Evolutionary conservation across 768 basidiomycete species (phyloP).

Genomic region (Asterophora lycoperdoides): DNA sequence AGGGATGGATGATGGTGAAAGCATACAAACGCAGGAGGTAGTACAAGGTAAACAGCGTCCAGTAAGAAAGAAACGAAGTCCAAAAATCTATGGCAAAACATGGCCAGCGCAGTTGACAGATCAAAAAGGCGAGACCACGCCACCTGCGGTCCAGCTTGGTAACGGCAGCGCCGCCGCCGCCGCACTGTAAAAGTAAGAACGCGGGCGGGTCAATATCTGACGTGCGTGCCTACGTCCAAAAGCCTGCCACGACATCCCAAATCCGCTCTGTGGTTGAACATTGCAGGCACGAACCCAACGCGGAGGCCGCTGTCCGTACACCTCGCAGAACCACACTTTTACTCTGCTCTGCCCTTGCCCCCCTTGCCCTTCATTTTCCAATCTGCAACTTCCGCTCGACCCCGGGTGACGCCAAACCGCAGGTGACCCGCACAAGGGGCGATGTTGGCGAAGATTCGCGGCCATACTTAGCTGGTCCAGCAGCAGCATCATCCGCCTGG

Average conservation of each 20-base stretch:
- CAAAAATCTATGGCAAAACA: neutral
- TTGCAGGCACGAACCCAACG: neutral
- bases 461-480: too few species aligned
- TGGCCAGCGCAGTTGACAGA: too few species aligned
- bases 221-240: neutral
- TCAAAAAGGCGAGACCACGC: too few species aligned
- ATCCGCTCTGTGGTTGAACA: neutral
- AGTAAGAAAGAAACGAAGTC: neutral
- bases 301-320: constrained; percentile 1
- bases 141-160: neutral
- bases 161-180: neutral
- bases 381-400: neutral
- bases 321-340: too few species aligned
- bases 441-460: too few species aligned
- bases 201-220: neutral
- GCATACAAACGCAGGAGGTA: too few species aligned
- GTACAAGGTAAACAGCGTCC: too few species aligned
- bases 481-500: neutral
- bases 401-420: neutral
- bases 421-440: too few species aligned
- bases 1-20: too few species aligned
- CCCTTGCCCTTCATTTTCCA: neutral
- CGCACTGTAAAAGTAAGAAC: neutral
- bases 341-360: neutral
- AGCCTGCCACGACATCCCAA: neutral